Evolutionary conservation across 2,329 filamentous ascomycete species (phyloP).

Genomic region (Ceratocystiopsis minuta): DNA sequence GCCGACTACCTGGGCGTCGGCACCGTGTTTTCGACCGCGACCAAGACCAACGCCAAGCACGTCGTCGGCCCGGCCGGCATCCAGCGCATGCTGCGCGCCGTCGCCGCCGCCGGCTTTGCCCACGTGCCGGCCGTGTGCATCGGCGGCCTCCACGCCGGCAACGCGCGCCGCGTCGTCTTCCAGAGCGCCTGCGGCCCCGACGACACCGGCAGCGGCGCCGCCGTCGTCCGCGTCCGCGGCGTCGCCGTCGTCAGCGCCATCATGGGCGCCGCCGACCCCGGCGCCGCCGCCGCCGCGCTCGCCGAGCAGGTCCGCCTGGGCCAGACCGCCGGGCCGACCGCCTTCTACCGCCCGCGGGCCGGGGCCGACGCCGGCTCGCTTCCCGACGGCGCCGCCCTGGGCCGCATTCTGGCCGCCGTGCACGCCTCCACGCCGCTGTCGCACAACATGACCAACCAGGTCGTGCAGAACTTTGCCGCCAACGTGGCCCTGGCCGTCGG

Average conservation of each 20-base stretch:
- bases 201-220: neutral
- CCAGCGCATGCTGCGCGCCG: constrained; percentile 42
- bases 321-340: constrained; percentile 2
- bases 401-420: constrained; percentile 39
- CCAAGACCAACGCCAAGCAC: constrained; percentile 50
- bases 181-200: constrained; percentile 31
- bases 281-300: constrained; percentile 42
- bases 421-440: constrained; percentile 50
- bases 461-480: constrained; percentile 88
- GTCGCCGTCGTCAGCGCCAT: constrained; percentile 84
- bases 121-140: constrained; percentile 59
- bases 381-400: constrained; percentile 7
- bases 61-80: constrained; percentile 61
- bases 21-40: constrained; percentile 71
- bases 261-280: constrained; percentile 52
- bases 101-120: constrained; percentile 29
- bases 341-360: constrained; percentile 1
- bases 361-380: neutral
- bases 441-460: constrained; percentile 95
- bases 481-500: constrained; percentile 76
- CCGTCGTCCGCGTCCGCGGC: constrained; percentile 42
- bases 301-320: constrained; percentile 29
- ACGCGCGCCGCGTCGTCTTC: constrained; percentile 55
- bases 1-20: constrained; percentile 86
- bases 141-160: constrained; percentile 66